A percentile compares a stretch with the other conserved stretches of the same genome.
These are phyloP conservation scores for Exophiala viscosa DNA, from an alignment of 2,329 filamentous ascomycete genomes.

Conservation along the genomic window DNA sequence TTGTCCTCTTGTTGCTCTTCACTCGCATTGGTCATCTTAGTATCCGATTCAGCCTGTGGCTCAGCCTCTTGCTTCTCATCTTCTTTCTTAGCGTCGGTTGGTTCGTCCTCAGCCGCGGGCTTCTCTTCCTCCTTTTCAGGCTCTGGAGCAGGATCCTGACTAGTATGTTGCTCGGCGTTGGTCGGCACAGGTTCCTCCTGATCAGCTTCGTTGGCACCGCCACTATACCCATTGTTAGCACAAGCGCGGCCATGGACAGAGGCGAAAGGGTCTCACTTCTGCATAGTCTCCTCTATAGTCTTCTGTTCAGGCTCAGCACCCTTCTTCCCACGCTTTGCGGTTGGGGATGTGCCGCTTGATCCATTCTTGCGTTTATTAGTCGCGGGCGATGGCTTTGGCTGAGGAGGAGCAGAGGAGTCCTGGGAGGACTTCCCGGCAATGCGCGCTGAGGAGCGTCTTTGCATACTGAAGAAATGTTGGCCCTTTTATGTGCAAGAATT, in stretches of 20 bases:
- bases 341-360: conserved; percentile 18
- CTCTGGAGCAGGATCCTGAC: background rate
- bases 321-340: conserved; percentile 40
- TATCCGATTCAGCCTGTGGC: conserved; percentile 11
- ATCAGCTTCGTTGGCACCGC: conserved; percentile 10
- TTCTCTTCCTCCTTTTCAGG: conserved; percentile 8
- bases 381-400: conserved; percentile 26
- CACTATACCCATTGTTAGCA: conserved; percentile 8
- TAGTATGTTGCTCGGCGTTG: background rate
- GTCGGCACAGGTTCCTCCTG: conserved; percentile 11
- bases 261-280: conserved; percentile 18
- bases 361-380: conserved; percentile 41
- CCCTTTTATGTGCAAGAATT: background rate
- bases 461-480: conserved; percentile 15
- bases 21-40: conserved; percentile 7
- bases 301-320: conserved; percentile 28
- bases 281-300: conserved; percentile 30
- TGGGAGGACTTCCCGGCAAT: conserved; percentile 40
- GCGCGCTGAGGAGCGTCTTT: conserved; percentile 35
- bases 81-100: background rate
- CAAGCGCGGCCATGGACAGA: no score
- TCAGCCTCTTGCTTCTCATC: conserved; percentile 28
- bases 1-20: conserved; percentile 16
- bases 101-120: conserved; percentile 6
- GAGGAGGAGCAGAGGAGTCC: conserved; percentile 19